These are phyloP conservation scores for Nicotiana otophora DNA, from an alignment of 257 asterid genomes.

Conservation along the genomic window DNA sequence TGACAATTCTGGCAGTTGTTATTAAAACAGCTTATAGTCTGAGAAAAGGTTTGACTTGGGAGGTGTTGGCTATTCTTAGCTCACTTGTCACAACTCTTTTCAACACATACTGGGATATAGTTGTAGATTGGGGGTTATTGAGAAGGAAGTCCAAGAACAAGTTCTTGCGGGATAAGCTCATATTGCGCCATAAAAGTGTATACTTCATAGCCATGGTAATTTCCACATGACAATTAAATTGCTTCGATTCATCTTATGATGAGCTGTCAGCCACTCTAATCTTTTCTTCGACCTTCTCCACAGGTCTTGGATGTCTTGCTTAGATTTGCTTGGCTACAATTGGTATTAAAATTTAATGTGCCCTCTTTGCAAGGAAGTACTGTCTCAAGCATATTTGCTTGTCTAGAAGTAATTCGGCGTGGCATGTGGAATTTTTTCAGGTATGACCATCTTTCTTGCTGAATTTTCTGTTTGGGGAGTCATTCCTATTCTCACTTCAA, in stretches of 20 bases:
- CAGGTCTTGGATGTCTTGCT: conserved; percentile 67
- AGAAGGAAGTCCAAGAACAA: conserved; percentile 55
- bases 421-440: conserved; percentile 94
- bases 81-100: conserved; percentile 48
- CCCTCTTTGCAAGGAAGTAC: conserved; percentile 52
- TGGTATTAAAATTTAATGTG: conserved; percentile 44
- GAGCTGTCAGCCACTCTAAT: not conserved
- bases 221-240: not conserved
- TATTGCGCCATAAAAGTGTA: conserved; percentile 42
- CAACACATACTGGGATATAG: conserved; percentile 81
- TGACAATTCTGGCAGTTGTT: conserved; percentile 65
- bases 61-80: conserved; percentile 54
- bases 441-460: conserved; percentile 20
- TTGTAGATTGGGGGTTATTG: conserved; percentile 81
- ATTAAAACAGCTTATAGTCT: conserved; percentile 63
- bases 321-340: conserved; percentile 83
- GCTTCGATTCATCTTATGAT: not conserved
- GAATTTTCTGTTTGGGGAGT: not conserved
- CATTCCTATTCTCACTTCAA: not conserved
- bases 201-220: conserved; percentile 68
- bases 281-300: conserved; percentile 3
- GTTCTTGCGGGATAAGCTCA: conserved; percentile 61
- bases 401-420: conserved; percentile 77
- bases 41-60: conserved; percentile 45
- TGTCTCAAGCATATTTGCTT: conserved; percentile 44